phyloP scores from a whole-genome alignment of 805 yeast genomes.

The Teunomyces cretensis region DNA sequence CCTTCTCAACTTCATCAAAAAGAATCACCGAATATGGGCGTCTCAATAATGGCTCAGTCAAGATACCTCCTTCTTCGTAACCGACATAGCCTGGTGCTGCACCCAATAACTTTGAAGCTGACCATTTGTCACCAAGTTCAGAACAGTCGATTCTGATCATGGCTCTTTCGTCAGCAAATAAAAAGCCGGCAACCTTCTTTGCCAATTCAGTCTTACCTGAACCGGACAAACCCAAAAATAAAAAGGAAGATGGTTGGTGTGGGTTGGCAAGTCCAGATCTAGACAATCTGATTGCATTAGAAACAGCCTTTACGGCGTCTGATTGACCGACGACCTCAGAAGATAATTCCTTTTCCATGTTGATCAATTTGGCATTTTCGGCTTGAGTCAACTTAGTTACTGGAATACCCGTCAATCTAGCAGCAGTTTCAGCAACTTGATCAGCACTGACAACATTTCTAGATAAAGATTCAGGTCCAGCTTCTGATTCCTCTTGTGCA shows the following conservation, averaged over 20 bases:
- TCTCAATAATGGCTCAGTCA: conserved; percentile 87
- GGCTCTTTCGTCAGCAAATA: conserved; percentile 94
- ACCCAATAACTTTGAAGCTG: conserved; percentile 92
- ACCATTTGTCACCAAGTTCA: conserved; percentile 91
- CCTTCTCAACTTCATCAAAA: conserved; percentile 97
- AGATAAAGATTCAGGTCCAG: conserved; percentile 63
- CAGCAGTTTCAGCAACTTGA: conserved; percentile 95
- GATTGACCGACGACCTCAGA: conserved; percentile 90
- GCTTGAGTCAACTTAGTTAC: conserved; percentile 93
- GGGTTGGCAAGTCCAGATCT: conserved; percentile 97
- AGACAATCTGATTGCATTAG: conserved; percentile 89
- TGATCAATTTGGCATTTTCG: conserved; percentile 88
- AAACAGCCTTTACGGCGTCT: conserved; percentile 93
- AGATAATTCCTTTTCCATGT: conserved; percentile 87
- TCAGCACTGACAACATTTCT: conserved; percentile 88
- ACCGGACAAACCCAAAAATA: conserved; percentile 93
- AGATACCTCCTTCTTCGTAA: conserved; percentile 94
- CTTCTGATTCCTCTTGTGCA: conserved; percentile 69
- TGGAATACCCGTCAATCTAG: conserved; percentile 95
- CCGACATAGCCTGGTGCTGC: conserved; percentile 97
- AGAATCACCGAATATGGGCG: conserved; percentile 94
- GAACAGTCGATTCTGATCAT: conserved; percentile 98
- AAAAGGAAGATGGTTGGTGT: conserved; percentile 91
- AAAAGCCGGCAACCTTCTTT: conserved; percentile 92
- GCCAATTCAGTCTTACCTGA: conserved; percentile 99